A percentile compares a stretch with the other conserved stretches of the same genome.
These are phyloP conservation scores for Neurospora sp. DNA, from an alignment of 495 filamentous ascomycete genomes.

Conservation along the genomic window DNA sequence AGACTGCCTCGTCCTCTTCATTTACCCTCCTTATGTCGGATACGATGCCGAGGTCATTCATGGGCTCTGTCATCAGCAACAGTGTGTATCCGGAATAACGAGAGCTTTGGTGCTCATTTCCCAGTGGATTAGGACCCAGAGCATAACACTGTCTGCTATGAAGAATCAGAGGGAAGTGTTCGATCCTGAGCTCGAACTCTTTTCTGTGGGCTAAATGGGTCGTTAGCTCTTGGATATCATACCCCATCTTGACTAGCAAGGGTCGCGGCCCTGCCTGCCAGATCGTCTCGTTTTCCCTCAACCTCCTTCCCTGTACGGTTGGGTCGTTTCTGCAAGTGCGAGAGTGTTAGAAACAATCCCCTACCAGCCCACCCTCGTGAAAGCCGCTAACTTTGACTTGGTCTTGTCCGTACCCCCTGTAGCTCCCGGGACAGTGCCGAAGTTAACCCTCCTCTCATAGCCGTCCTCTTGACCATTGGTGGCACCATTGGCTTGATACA, in stretches of 20 bases:
- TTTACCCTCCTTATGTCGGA: not conserved
- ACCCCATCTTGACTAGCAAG: conserved; percentile 24
- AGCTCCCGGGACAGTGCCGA: conserved; percentile 37
- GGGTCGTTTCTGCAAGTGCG: conserved; percentile 38
- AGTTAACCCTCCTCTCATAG: conserved; percentile 31
- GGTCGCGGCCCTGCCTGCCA: conserved; percentile 23
- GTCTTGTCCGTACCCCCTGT: conserved; percentile 29
- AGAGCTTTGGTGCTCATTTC: not conserved
- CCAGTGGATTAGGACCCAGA: conserved; percentile 1
- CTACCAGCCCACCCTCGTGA: conserved; percentile 30
- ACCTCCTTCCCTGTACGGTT: conserved; percentile 46
- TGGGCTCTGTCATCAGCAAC: not conserved
- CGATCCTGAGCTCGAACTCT: not conserved
- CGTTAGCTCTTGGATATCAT: conserved; percentile 8
- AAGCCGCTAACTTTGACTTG: conserved; percentile 32
- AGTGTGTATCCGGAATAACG: not conserved
- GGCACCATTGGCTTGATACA: conserved; percentile 37
- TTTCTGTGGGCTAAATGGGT: conserved; percentile 1
- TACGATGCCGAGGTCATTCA: not conserved
- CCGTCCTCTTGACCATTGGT: conserved; percentile 33
- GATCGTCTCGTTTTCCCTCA: conserved; percentile 35
- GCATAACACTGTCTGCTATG: conserved; percentile 14
- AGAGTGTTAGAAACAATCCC: conserved; percentile 29
- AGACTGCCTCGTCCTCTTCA: not conserved
- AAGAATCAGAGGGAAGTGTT: conserved; percentile 1